phyloP scores from a whole-genome alignment of 495 filamentous ascomycete genomes.

The Daldinia loculata region DNA sequence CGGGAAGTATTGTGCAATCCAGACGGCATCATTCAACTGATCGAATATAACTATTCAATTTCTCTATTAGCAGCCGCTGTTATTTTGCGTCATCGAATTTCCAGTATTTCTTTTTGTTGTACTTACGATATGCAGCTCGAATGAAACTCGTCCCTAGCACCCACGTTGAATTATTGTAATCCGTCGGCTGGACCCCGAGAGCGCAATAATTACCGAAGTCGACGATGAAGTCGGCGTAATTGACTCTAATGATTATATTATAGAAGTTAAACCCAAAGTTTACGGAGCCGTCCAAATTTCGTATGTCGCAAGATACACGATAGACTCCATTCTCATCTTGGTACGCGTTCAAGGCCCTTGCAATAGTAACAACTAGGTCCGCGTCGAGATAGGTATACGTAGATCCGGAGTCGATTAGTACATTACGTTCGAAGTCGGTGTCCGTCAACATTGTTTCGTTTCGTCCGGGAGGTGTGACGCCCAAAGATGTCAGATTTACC shows the following conservation, averaged over 20 bases:
- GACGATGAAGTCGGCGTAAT: conserved; percentile 57
- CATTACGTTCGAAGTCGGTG: conserved; percentile 48
- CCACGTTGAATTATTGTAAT: conserved; percentile 45
- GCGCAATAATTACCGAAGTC: conserved; percentile 52
- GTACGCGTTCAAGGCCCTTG: conserved; percentile 47
- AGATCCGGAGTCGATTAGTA: conserved; percentile 54
- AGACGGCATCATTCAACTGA: conserved; percentile 54
- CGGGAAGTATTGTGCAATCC: conserved; percentile 58
- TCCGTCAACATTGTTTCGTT: conserved; percentile 44
- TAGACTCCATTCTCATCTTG: conserved; percentile 50
- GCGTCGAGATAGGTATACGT: conserved; percentile 54
- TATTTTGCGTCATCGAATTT: not conserved
- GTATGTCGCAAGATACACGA: conserved; percentile 50
- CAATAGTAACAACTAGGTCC: conserved; percentile 49
- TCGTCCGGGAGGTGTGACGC: conserved; percentile 47
- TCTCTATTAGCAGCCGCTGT: conserved; percentile 6
- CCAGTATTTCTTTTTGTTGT: not conserved
- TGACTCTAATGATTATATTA: conserved; percentile 53
- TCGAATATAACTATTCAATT: conserved; percentile 53
- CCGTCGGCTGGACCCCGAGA: conserved; percentile 53
- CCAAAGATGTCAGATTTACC: conserved; percentile 55
- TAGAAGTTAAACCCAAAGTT: conserved; percentile 57
- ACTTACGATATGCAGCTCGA: conserved; percentile 54
- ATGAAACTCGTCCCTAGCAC: conserved; percentile 57
- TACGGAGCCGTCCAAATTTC: conserved; percentile 49